Evolutionary conservation across 2,329 filamentous ascomycete species (phyloP).

Genomic region (Trichoderma sp.): DNA sequence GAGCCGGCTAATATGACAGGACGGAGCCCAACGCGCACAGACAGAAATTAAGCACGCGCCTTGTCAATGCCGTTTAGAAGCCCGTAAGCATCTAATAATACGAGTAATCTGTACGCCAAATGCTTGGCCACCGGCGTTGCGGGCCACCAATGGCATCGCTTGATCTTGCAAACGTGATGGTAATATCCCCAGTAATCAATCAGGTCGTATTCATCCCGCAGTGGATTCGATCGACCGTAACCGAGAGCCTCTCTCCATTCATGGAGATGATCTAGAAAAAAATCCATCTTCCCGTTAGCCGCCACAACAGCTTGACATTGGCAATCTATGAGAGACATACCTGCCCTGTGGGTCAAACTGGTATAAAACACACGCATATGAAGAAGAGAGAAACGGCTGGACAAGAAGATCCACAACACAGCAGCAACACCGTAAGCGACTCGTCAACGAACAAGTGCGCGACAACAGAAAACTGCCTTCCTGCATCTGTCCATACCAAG

Average conservation of each 20-base stretch:
- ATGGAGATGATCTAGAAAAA: background rate
- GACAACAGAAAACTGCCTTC: slow-evolving; percentile 5
- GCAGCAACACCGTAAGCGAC: background rate
- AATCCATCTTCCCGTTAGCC: background rate
- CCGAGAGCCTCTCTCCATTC: background rate
- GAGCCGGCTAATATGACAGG: background rate
- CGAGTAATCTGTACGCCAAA: background rate
- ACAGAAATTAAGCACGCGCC: background rate
- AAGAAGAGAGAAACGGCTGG: background rate
- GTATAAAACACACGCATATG: background rate
- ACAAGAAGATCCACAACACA: background rate
- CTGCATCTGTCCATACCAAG: background rate
- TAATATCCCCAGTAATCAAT: background rate
- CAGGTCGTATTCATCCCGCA: background rate
- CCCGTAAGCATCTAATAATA: background rate
- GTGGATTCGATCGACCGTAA: background rate
- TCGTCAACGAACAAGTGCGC: background rate
- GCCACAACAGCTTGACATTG: background rate
- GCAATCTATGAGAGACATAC: background rate
- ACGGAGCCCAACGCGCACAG: background rate
- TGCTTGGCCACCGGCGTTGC: background rate
- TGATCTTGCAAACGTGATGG: background rate
- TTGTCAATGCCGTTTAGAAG: background rate
- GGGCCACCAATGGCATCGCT: background rate
- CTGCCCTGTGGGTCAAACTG: background rate